Evolutionary conservation across 2,329 filamentous ascomycete species (phyloP).

Genomic region (Pyricularia sp.): DNA sequence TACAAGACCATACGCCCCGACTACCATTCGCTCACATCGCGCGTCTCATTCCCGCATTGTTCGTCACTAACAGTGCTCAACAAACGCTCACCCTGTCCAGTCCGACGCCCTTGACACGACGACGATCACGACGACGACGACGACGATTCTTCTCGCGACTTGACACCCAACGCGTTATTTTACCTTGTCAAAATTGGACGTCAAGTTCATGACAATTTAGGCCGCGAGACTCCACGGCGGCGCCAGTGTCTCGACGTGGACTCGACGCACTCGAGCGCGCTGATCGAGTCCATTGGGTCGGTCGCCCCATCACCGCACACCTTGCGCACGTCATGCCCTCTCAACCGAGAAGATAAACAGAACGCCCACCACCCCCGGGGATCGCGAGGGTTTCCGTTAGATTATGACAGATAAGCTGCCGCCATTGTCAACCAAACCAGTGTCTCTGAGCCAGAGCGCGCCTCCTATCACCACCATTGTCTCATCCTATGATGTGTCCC

Average conservation of each 20-base stretch:
- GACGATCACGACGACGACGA: not conserved
- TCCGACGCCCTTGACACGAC: not conserved
- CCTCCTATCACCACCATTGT: conserved; percentile 28
- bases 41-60: not conserved
- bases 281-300: conserved; percentile 1
- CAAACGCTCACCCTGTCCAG: not conserved
- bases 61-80: not conserved
- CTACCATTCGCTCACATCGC: not conserved
- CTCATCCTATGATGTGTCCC: conserved; percentile 29
- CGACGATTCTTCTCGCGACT: not conserved
- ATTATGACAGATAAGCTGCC: conserved; percentile 55
- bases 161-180: not conserved
- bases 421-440: conserved; percentile 44
- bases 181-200: not conserved
- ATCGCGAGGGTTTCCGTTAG: conserved; percentile 35
- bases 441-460: conserved; percentile 42
- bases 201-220: not conserved
- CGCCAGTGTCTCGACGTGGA: not conserved
- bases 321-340: conserved; percentile 49
- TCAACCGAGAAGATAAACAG: conserved; percentile 46
- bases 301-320: conserved; percentile 21
- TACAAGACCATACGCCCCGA: not conserved
- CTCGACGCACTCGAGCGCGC: conserved; percentile 1
- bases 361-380: conserved; percentile 23
- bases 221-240: not conserved